A percentile compares a stretch with the other conserved stretches of the same genome.
Conservation (phyloP, 305 asterid genomes). For the Fraxinus ornus region DNA sequence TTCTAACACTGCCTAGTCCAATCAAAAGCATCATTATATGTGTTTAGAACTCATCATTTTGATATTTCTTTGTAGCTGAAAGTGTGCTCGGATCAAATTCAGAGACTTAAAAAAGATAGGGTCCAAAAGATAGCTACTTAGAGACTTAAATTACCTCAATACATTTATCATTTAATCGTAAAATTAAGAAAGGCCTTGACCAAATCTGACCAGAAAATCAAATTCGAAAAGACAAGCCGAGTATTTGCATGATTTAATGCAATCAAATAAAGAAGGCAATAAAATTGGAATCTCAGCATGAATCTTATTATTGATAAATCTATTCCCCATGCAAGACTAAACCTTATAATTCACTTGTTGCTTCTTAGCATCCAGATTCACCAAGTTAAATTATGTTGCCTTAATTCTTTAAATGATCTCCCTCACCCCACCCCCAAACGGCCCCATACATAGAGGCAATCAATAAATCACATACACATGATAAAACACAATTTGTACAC, state of each 20-base stretch:
- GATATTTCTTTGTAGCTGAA: constrained; percentile 62
- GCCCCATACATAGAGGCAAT: background rate
- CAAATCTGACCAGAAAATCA: too few relatives aligned
- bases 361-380: background rate
- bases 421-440: background rate
- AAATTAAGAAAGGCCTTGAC: too few relatives aligned
- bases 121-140: constrained; percentile 42
- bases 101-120: constrained; percentile 68
- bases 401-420: background rate
- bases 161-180: too few relatives aligned
- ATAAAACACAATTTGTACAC: too few relatives aligned
- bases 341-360: background rate
- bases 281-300: background rate
- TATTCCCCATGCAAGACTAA: background rate
- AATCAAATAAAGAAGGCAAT: too few relatives aligned
- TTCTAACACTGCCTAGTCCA: constrained; percentile 5
- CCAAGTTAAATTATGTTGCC: background rate
- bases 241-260: too few relatives aligned
- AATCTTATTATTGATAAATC: background rate
- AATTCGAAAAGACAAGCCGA: too few relatives aligned
- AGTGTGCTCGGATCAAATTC: constrained; percentile 64
- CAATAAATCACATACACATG: too few relatives aligned
- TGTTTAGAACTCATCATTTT: constrained; percentile 8
- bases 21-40: background rate
- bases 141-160: too few relatives aligned